These are phyloP conservation scores for Paramecium primaurelia DNA, from an alignment of 73 alveolate genomes.

Conservation along the genomic window DNA sequence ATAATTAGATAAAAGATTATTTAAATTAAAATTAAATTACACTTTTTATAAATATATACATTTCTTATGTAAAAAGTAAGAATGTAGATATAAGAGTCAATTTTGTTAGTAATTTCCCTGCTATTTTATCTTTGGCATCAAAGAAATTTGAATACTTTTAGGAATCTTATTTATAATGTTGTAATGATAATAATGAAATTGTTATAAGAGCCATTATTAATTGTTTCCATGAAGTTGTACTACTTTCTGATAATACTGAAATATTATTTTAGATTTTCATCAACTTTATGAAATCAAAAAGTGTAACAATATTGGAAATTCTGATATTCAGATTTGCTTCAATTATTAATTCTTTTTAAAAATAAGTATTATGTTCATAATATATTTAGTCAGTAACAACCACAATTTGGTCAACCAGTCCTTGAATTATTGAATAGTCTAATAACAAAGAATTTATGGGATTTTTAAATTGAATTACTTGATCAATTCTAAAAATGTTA, in stretches of 20 bases:
- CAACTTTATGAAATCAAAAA: background rate
- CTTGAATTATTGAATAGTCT: background rate
- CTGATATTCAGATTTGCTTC: background rate
- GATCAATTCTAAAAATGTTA: background rate
- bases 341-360: background rate
- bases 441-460: background rate
- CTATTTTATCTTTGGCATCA: background rate
- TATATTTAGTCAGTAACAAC: constrained; percentile 37
- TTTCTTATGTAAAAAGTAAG: background rate
- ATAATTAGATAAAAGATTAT: background rate
- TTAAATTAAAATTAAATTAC: background rate
- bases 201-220: background rate
- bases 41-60: background rate
- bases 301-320: background rate
- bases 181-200: background rate
- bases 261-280: background rate
- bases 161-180: background rate
- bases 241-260: background rate
- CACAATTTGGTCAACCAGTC: background rate
- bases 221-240: constrained; percentile 51
- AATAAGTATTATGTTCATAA: background rate
- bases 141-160: constrained; percentile 41
- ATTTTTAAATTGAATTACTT: background rate
- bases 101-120: constrained; percentile 49
- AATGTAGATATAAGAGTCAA: constrained; percentile 29